phyloP scores from a whole-genome alignment of 1,284 basidiomycete species.

The Irpex sp. region DNA sequence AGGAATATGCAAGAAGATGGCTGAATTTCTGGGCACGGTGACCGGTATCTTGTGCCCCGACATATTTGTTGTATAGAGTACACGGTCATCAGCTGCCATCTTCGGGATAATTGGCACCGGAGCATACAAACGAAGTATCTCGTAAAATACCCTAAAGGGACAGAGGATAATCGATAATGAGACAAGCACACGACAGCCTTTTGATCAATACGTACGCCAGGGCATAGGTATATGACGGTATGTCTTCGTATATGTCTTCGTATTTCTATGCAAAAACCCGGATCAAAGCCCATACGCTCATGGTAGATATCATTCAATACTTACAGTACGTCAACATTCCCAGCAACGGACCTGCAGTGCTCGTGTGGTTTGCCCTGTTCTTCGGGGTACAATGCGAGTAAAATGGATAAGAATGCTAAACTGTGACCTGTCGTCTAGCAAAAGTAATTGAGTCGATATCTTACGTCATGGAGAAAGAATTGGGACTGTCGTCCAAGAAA shows the following conservation, averaged over 20 bases:
- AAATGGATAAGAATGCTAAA: background rate
- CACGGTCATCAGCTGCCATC: conserved; percentile 39
- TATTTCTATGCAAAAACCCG: conserved; percentile 10
- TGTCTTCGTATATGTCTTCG: conserved; percentile 2
- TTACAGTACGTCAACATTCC: background rate
- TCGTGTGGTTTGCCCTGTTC: background rate
- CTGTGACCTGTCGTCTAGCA: background rate
- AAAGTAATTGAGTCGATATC: no score
- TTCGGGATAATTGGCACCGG: conserved; percentile 50
- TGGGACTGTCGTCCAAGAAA: no score
- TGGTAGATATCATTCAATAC: background rate
- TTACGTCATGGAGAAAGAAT: no score
- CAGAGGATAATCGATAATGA: background rate
- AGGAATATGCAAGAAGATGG: conserved; percentile 32
- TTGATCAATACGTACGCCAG: background rate
- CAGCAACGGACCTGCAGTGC: background rate
- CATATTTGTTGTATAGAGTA: conserved; percentile 29
- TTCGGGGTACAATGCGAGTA: background rate
- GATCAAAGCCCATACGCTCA: background rate
- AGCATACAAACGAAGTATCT: conserved; percentile 57
- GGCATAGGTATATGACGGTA: background rate
- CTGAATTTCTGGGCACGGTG: conserved; percentile 39
- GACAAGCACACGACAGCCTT: background rate
- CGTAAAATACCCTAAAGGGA: conserved; percentile 45
- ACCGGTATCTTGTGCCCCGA: conserved; percentile 33